Evolutionary conservation across 306 rosid genomes (phyloP), one percentile per base, ranked within the genome.

Genomic region (Malus asiatica): DNA sequence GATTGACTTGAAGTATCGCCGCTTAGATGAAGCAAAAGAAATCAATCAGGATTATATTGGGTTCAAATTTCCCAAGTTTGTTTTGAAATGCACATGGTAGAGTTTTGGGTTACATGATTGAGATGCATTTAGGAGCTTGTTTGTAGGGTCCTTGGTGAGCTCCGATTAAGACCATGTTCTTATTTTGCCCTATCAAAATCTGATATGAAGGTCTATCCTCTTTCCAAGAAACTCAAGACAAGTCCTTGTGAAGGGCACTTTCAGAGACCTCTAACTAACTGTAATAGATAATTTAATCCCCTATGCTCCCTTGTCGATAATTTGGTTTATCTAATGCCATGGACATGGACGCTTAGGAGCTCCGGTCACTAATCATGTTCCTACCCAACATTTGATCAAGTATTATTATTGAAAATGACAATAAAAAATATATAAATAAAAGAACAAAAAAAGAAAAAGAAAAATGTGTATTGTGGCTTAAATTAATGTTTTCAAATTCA

Each of bases 171-270:
- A 72, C 63, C 46, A 35, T 63, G 59, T 78, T 30, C 77, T 63
- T 65, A 40, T 51, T 57, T 52, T 48, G 8, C 51, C 75, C 48
- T 4, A 30, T 33, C 3, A 46, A 63, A 65, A 58, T 66, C 62
- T 68, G 74, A 74, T 45, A 22, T 58, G 35, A 19, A 69, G 53
- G 62, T 33, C 71, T 64, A 48, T 55, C 45, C 14, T 27, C 20
- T 18, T 4, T 11, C 73, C 46, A 29, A 18, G 60, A 42, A 74
- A 64, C 75, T 44, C 69, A 35, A 38, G 83, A 78, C 83, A 70
- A 65, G 35, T 71, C 78, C 86, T 66, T 79, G 83, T 75, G 77
- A 71, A 78, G 80, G 75, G 71, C 78, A 59, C 78, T 64, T 61
- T 75, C 60, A 79, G 15, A 51, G 79, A 74, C 64, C 52, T 66